Conservation (phyloP, 768 basidiomycete species). For the Boletus bicolor region DNA sequence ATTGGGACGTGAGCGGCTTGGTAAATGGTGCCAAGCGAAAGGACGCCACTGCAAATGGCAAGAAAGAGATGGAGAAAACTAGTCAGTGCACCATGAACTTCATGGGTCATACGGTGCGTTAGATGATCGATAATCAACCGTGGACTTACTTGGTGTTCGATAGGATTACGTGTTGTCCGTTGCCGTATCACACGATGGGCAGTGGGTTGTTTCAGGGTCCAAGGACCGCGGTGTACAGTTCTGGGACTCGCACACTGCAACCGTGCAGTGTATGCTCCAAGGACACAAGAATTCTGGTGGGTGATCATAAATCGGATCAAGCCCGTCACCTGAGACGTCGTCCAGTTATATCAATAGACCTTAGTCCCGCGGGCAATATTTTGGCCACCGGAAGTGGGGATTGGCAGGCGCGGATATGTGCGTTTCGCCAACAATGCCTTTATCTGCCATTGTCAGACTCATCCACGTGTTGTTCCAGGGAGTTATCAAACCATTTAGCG, state of each 20-base stretch:
- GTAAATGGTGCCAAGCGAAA: conserved; percentile 32
- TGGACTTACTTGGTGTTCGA: conserved; percentile 1
- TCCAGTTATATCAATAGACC: conserved; percentile 68
- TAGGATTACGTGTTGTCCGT: conserved; percentile 74
- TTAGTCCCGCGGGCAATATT: conserved; percentile 56
- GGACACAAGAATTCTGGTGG: conserved; percentile 64
- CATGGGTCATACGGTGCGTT: conserved; percentile 76
- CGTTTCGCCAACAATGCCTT: conserved; percentile 20
- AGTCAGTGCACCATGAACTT: conserved; percentile 77
- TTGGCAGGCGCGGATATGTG: conserved; percentile 69
- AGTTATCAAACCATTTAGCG: conserved; percentile 30
- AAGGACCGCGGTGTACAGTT: conserved; percentile 97
- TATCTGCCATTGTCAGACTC: background rate
- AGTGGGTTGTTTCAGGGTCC: conserved; percentile 92
- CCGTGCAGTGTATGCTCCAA: conserved; percentile 92
- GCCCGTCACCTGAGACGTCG: conserved; percentile 8
- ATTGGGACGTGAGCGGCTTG: conserved; percentile 66
- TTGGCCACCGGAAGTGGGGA: conserved; percentile 72
- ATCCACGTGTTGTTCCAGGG: conserved; percentile 17
- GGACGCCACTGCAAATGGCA: conserved; percentile 38
- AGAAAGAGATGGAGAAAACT: conserved; percentile 49
- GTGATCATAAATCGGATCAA: conserved; percentile 19
- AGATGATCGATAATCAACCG: background rate
- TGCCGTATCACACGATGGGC: conserved; percentile 85
- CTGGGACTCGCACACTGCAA: conserved; percentile 76